A percentile compares a stretch with the other conserved stretches of the same genome.
Evolutionary conservation across 345 rosid species (phyloP).

Genomic region (Rhodomyrtus tomentosa): DNA sequence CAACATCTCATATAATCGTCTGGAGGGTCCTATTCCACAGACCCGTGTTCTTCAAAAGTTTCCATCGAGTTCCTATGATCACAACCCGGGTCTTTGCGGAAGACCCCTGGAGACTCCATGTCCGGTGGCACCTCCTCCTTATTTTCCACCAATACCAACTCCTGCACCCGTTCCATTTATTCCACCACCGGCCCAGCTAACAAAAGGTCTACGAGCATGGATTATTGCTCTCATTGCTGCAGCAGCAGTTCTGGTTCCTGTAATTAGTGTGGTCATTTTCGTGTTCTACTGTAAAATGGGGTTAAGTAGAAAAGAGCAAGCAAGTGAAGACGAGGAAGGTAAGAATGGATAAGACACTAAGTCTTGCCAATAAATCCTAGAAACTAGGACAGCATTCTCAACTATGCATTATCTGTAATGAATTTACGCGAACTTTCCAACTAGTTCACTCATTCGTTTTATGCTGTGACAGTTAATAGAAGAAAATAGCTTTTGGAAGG

Average conservation of each 20-base stretch:
- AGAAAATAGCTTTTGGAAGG: not conserved
- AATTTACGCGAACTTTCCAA: not conserved
- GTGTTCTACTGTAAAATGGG: constrained; percentile 15
- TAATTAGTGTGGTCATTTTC: constrained; percentile 9
- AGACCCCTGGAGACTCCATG: constrained; percentile 23
- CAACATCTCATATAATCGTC: constrained; percentile 36
- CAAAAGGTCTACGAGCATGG: constrained; percentile 9
- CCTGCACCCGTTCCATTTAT: not conserved
- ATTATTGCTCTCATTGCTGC: constrained; percentile 12
- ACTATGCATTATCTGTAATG: not conserved
- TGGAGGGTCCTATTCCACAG: constrained; percentile 32
- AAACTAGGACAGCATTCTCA: not conserved
- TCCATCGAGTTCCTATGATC: constrained; percentile 17
- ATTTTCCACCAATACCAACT: not conserved
- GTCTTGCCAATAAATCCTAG: not conserved
- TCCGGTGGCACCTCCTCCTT: constrained; percentile 3
- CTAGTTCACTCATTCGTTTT: not conserved
- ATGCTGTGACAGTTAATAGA: not conserved
- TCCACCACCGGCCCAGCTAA: not conserved
- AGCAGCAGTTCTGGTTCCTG: constrained; percentile 15
- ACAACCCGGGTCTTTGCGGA: constrained; percentile 39
- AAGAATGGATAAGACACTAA: not conserved
- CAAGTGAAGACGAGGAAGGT: constrained; percentile 11
- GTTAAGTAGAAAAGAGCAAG: not conserved
- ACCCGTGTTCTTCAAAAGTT: constrained; percentile 20